Evolutionary conservation across 1,284 basidiomycete genomes (phyloP).

Genomic region (Leccinum ponderosum): DNA sequence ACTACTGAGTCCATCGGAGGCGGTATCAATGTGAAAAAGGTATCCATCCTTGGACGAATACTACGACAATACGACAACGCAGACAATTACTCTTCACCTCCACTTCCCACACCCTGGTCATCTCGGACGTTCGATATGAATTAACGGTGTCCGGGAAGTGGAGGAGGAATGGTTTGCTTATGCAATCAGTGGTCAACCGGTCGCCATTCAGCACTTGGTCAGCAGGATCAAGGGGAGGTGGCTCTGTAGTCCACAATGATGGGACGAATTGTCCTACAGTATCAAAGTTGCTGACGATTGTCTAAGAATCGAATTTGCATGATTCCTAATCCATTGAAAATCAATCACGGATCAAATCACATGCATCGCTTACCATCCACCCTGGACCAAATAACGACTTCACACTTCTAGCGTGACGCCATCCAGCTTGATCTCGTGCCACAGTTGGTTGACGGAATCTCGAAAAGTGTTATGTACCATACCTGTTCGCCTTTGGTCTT

Average conservation of each 20-base stretch:
- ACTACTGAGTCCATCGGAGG: not conserved
- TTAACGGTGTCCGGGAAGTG: not conserved
- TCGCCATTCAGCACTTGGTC: not conserved
- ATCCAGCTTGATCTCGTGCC: not conserved
- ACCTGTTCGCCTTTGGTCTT: not conserved
- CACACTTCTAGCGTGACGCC: not conserved
- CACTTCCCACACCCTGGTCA: not conserved
- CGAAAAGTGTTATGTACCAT: not conserved
- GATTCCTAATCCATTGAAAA: not conserved
- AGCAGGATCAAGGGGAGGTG: not conserved
- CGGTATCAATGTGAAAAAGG: not conserved
- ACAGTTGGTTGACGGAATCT: not conserved
- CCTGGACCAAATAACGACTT: not conserved
- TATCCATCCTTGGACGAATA: not conserved
- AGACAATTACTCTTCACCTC: not conserved
- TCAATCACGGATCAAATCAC: not conserved
- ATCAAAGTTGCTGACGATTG: not conserved
- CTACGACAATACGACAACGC: not conserved
- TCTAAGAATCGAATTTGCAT: not conserved
- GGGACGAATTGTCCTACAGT: not conserved
- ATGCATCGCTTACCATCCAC: not conserved
- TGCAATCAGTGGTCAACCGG: too few relatives aligned
- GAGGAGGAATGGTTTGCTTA: not conserved
- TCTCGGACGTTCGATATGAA: not conserved
- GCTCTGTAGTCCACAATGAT: not conserved